A percentile compares a stretch with the other conserved stretches of the same genome.
Conservation (phyloP, 2,329 filamentous ascomycete genomes). For the Aspergillus texensis region DNA sequence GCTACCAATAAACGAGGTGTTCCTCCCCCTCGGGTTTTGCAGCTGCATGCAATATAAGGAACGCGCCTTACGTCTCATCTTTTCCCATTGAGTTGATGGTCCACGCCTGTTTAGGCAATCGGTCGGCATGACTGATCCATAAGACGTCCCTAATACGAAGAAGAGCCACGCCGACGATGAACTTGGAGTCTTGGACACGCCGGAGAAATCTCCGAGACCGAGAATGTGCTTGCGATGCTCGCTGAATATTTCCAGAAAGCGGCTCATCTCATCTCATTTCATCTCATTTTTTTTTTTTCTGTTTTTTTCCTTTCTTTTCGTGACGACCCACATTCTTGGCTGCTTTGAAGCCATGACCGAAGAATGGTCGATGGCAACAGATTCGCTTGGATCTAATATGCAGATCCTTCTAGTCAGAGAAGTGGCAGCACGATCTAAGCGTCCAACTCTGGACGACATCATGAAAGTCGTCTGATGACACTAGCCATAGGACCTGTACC, state of each 20-base stretch:
- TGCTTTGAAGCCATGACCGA: neutral
- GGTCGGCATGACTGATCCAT: conserved; percentile 6
- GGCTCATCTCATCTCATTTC: neutral
- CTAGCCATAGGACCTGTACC: neutral
- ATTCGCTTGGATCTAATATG: neutral
- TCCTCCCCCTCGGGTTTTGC: conserved; percentile 12
- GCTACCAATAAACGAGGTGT: conserved; percentile 6
- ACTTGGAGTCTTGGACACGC: neutral
- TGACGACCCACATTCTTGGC: neutral
- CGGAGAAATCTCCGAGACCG: neutral
- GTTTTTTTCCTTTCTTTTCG: neutral
- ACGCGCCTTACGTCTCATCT: conserved; percentile 2
- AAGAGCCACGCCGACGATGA: neutral
- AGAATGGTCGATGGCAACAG: neutral
- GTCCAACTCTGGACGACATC: neutral
- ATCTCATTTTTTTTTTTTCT: neutral
- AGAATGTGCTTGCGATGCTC: neutral
- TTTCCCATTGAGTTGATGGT: conserved; percentile 1
- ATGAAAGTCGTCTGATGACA: neutral
- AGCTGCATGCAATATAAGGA: conserved; percentile 21
- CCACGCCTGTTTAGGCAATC: neutral
- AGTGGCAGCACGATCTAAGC: neutral
- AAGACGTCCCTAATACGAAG: conserved; percentile 4
- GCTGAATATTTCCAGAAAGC: neutral
- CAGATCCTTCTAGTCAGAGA: neutral